Evolutionary conservation across 2,329 filamentous ascomycete species (phyloP), one percentile per base, ranked within the genome.

Genomic region (Trichoderma sp.): DNA sequence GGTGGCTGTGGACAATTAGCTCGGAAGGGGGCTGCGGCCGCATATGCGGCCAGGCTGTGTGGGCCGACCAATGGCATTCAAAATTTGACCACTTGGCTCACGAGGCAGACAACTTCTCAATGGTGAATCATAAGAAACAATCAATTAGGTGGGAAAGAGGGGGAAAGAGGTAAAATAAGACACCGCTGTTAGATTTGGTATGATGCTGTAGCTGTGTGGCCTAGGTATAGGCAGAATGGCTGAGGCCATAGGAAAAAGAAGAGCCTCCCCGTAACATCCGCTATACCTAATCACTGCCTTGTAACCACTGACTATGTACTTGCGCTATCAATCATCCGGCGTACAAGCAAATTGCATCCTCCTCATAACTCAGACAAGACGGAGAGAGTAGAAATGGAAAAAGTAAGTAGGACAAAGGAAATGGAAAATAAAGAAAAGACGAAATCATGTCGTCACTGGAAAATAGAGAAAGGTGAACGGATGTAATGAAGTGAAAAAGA

Each of bases 21-120:
- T 45, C 27, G 39, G 39, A 65, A 64, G 25, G 22, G 42, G 70
- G 61, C 70, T 68, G 37, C 63, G 74, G 74, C 74, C 70, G 73
- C 71, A 76, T 70, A 74, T 74, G 64, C 58, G 74, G 73, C 72
- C 72, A 58, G 71, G 72, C 69, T 70, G 70, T 71, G 69, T 68
- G 58, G 53, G 64, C 39, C 29, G 42, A 67, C 67, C 32, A 67
- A 48, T 50, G 32, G 63, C 37, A 34, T 32, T 15, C 42, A 34
- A 39, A 32, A 27, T 12, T n/a, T n/a, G 53, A 54, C 53, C 45
- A 54, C 52, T 45, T 59, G 27, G 22, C 39, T 27, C 54, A 60
- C 67, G 48, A 68, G 67, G 67, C 67, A 68, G 67, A 68, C 63
- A 54, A 25, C n/a, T 2, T 42, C 39, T 52, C 22, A 13, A 52